Percentiles rank a stretch among this genome's conserved stretches.
Conservation (phyloP, 2,329 filamentous ascomycete species). For the Beauveria asiatica region DNA sequence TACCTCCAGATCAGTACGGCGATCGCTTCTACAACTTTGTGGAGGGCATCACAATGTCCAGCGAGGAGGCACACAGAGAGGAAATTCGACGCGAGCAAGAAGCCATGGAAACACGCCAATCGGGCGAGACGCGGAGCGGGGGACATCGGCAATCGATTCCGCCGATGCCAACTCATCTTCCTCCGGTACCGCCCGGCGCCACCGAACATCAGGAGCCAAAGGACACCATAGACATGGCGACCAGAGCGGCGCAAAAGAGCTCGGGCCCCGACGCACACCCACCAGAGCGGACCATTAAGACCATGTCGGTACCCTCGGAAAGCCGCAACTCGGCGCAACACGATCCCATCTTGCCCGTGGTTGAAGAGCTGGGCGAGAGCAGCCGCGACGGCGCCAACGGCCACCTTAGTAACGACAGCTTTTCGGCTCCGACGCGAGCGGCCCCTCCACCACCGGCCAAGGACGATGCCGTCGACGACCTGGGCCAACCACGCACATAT, state of each 20-base stretch:
- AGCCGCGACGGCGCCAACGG: conserved; percentile 39
- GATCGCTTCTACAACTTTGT: conserved; percentile 93
- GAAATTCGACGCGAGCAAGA: conserved; percentile 50
- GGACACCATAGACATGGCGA: conserved; percentile 33
- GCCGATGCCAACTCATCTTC: conserved; percentile 37
- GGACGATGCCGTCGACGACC: conserved; percentile 6
- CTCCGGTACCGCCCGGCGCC: conserved; percentile 32
- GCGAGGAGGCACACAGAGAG: conserved; percentile 73
- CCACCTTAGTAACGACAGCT: conserved; percentile 26
- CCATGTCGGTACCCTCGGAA: conserved; percentile 17
- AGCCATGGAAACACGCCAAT: conserved; percentile 33
- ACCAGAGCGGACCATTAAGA: conserved; percentile 51
- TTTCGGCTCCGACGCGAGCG: conserved; percentile 35
- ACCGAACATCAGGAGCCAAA: conserved; percentile 27
- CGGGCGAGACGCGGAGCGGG: conserved; percentile 30
- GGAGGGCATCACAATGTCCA: conserved; percentile 79
- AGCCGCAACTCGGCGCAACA: conserved; percentile 49
- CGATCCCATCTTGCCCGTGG: conserved; percentile 61
- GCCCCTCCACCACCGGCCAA: conserved; percentile 28
- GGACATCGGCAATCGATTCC: conserved; percentile 28
- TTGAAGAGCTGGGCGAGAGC: conserved; percentile 81
- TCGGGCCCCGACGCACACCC: conserved; percentile 37
- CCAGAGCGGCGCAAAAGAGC: conserved; percentile 28
- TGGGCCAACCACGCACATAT: background rate
- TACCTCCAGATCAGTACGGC: conserved; percentile 83